phyloP scores from a whole-genome alignment of 2,329 filamentous ascomycete genomes.

The Penicillium sp. region DNA sequence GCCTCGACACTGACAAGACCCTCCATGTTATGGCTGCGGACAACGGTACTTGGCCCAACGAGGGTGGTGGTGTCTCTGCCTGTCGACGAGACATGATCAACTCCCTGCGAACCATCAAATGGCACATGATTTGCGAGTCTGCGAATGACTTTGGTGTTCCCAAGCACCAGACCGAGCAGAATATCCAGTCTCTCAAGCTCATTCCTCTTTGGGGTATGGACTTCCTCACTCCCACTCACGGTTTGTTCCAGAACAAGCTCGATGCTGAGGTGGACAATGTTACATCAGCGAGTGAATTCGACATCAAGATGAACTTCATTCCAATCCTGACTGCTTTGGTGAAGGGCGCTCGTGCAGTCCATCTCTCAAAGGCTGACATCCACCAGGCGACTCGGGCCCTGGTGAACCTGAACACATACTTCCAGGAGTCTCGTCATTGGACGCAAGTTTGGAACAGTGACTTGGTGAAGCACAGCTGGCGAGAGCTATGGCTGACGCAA shows the following conservation, averaged over 20 bases:
- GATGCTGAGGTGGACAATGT: constrained; percentile 52
- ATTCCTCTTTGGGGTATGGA: constrained; percentile 56
- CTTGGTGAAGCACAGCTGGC: constrained; percentile 46
- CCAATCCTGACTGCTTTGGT: constrained; percentile 51
- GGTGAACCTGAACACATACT: constrained; percentile 50
- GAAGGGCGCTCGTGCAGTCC: constrained; percentile 48
- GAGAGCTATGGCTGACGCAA: constrained; percentile 47
- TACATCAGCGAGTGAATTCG: constrained; percentile 43
- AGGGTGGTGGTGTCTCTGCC: constrained; percentile 54
- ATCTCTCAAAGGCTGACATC: constrained; percentile 44
- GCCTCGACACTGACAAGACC: constrained; percentile 47
- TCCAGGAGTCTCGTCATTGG: constrained; percentile 49
- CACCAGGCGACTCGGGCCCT: constrained; percentile 48
- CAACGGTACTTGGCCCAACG: constrained; percentile 53
- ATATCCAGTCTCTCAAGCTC: constrained; percentile 53
- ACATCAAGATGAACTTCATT: constrained; percentile 54
- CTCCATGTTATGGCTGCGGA: constrained; percentile 53
- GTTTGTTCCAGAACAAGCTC: constrained; percentile 53
- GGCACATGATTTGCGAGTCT: constrained; percentile 54
- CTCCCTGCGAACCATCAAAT: constrained; percentile 51
- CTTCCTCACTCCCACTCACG: constrained; percentile 51
- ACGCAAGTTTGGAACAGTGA: constrained; percentile 48
- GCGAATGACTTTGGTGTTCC: constrained; percentile 55
- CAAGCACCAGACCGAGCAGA: constrained; percentile 54
- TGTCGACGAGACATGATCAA: constrained; percentile 56